phyloP scores from a whole-genome alignment of 2,329 filamentous ascomycete genomes.

The Fusarium musae region DNA sequence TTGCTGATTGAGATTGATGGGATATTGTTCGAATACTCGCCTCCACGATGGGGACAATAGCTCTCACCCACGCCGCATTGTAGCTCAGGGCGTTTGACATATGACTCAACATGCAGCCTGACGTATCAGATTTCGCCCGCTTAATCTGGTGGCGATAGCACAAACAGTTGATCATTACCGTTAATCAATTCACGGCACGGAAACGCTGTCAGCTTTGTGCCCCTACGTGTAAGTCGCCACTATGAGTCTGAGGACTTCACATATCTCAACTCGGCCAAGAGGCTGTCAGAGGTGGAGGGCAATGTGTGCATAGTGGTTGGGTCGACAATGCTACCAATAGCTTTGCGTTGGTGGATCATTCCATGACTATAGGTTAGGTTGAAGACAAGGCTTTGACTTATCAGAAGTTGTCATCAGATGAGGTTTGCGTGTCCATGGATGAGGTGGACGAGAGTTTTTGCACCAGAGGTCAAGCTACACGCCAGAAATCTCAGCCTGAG shows the following conservation, averaged over 20 bases:
- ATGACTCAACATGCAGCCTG: not conserved
- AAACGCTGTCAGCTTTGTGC: slow-evolving; percentile 1
- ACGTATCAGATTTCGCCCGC: slow-evolving; percentile 2
- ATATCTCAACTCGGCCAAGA: not conserved
- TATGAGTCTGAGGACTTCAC: not conserved
- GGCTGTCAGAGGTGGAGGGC: not conserved
- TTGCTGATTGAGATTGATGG: not conserved
- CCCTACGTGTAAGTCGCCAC: slow-evolving; percentile 10
- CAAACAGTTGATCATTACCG: not conserved
- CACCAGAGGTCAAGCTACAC: not conserved
- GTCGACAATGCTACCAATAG: not conserved
- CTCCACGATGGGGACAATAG: not conserved
- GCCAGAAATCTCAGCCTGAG: not conserved
- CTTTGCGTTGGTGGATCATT: not conserved
- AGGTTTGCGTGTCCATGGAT: not conserved
- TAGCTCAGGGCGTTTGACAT: not conserved
- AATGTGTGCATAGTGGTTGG: not conserved
- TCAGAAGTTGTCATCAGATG: not conserved
- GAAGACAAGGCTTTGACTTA: not conserved
- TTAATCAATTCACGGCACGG: slow-evolving; percentile 2
- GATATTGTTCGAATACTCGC: not conserved
- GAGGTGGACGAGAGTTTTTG: not conserved
- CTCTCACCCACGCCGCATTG: not conserved
- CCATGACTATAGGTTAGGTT: not conserved
- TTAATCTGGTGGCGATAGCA: not conserved